Evolutionary conservation across 257 asterid genomes (phyloP).

Genomic region (Solanum dulcamara): DNA sequence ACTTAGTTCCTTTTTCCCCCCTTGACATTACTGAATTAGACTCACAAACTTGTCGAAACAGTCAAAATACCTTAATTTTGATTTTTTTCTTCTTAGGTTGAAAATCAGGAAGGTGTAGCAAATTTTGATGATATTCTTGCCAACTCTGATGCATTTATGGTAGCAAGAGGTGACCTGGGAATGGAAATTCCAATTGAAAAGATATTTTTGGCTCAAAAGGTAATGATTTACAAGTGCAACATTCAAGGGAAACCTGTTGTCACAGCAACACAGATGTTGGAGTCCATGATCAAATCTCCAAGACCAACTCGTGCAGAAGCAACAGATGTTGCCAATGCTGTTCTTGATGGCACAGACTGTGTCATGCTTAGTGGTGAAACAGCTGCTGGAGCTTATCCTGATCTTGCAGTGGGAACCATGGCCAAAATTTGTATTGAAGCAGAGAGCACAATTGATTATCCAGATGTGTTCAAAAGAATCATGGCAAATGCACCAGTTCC

Average conservation of each 20-base stretch:
- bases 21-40: background rate
- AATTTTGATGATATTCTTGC: slow-evolving; percentile 76
- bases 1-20: background rate
- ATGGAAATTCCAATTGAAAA: slow-evolving; percentile 92
- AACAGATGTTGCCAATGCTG: slow-evolving; percentile 86
- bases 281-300: slow-evolving; percentile 88
- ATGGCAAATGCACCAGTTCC: slow-evolving; percentile 76
- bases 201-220: slow-evolving; percentile 82
- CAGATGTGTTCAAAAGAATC: slow-evolving; percentile 59
- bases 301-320: slow-evolving; percentile 93
- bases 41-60: background rate
- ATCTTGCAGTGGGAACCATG: slow-evolving; percentile 79
- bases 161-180: slow-evolving; percentile 83
- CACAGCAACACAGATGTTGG: slow-evolving; percentile 90
- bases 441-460: slow-evolving; percentile 65
- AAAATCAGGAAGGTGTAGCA: slow-evolving; percentile 92
- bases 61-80: background rate
- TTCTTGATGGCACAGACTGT: slow-evolving; percentile 85
- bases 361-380: slow-evolving; percentile 96
- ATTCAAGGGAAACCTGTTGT: slow-evolving; percentile 91
- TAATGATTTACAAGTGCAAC: slow-evolving; percentile 81
- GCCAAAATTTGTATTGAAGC: slow-evolving; percentile 81
- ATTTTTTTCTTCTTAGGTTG: slow-evolving; percentile 32
- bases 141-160: slow-evolving; percentile 88
- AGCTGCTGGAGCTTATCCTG: slow-evolving; percentile 94